A percentile compares a stretch with the other conserved stretches of the same genome.
Evolutionary conservation across 345 rosid species (phyloP).

Genomic region (Arabis alpina): DNA sequence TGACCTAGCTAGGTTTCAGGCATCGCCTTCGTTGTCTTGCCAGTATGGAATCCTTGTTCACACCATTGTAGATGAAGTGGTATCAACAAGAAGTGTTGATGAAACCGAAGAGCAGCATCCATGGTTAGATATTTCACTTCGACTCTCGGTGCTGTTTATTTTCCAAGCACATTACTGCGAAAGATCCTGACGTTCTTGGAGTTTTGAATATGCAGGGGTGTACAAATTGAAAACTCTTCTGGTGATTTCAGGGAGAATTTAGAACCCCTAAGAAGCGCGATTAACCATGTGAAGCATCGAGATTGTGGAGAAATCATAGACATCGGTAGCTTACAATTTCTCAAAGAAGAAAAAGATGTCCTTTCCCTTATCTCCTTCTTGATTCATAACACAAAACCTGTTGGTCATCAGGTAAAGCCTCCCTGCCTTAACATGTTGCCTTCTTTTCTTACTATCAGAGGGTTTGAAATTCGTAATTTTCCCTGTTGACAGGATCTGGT

Average conservation of each 20-base stretch:
- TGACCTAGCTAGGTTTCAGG: conserved; percentile 88
- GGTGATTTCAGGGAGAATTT: conserved; percentile 46
- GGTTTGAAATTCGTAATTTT: conserved; percentile 18
- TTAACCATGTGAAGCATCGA: conserved; percentile 39
- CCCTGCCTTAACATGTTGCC: conserved; percentile 11
- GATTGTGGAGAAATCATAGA: conserved; percentile 69
- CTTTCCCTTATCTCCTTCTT: conserved; percentile 64
- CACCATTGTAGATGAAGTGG: conserved; percentile 48
- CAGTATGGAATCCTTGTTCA: conserved; percentile 76
- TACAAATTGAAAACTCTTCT: conserved; percentile 34
- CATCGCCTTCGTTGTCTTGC: conserved; percentile 69
- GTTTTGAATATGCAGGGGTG: conserved; percentile 43
- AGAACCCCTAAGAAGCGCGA: conserved; percentile 28
- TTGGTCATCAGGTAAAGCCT: conserved; percentile 83
- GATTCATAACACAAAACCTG: conserved; percentile 72
- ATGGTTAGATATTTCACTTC: conserved; percentile 47
- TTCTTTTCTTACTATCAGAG: conserved; percentile 14
- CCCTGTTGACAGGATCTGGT: conserved; percentile 72
- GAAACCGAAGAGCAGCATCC: conserved; percentile 49
- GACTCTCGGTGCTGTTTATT: conserved; percentile 15
- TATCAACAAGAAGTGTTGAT: conserved; percentile 41
- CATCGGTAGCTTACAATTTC: conserved; percentile 64
- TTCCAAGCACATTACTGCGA: conserved; percentile 3
- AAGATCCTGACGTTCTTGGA: conserved; percentile 36
- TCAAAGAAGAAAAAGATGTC: conserved; percentile 59